Percentiles rank a stretch among this genome's conserved stretches.
Conservation (phyloP, 305 asterid genomes). For the Solanum hybrid region DNA sequence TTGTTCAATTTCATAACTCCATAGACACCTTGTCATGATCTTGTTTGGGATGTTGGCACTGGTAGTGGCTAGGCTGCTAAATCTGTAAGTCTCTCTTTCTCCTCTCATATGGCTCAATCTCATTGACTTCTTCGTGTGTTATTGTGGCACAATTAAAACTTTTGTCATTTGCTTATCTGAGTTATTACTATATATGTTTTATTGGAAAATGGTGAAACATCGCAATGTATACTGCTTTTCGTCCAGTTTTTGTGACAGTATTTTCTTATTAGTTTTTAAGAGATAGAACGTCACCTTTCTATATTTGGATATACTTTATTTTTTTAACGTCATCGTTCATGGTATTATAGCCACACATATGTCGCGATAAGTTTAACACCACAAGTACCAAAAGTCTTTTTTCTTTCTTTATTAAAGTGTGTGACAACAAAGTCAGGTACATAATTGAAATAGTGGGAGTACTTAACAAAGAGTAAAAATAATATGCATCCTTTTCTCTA, state of each 20-base stretch:
- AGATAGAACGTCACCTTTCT: background rate
- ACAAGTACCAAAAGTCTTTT: background rate
- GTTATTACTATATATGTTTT: background rate
- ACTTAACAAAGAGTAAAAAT: too few relatives aligned
- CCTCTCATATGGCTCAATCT: background rate
- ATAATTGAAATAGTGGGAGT: too few relatives aligned
- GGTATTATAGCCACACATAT: background rate
- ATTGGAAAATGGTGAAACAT: background rate
- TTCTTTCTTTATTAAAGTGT: background rate
- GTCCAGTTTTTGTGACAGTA: background rate
- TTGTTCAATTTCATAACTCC: background rate
- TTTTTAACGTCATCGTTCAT: too few relatives aligned
- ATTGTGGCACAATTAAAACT: background rate
- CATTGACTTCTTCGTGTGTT: background rate
- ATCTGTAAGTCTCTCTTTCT: conserved; percentile 21
- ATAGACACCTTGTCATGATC: conserved; percentile 41
- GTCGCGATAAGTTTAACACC: background rate
- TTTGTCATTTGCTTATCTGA: background rate
- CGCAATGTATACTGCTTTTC: background rate
- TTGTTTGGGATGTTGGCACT: conserved; percentile 78
- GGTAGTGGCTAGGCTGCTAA: conserved; percentile 65
- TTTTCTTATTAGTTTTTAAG: background rate
- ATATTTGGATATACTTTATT: background rate
- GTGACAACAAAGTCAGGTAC: background rate
- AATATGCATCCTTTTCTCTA: background rate